Base-by-base conservation (phyloP, 1,284 basidiomycete genomes). In the Cystobasidium pallidum region DNA sequence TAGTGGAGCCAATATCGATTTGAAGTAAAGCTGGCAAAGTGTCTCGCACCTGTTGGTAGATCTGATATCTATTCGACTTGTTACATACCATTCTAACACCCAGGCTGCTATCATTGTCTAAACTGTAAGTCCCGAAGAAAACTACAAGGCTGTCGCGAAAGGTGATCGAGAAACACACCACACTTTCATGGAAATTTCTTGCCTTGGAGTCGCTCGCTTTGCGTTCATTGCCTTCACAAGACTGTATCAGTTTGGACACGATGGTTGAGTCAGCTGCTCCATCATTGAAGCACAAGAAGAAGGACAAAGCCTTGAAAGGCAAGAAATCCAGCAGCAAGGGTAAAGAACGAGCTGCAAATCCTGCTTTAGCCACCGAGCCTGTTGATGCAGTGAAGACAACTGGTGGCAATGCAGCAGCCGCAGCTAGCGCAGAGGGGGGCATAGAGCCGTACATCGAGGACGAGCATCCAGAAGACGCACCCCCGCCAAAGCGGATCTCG, bases 381-480 rank as follows among this genome's bases (percentile, higher is more conserved):
- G 59, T 21, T 7, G 32, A 28, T 32, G 68, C 54, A 17, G 67
- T 26, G 49, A 51, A 51, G 15, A 51, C 24, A 6, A 34, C 13
- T 57, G 28, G 17, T 26, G 43, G 26, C 7, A 51, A 43, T 26
- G 28, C 28, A 59, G 47, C 59, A 52, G 68, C 52, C 32, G 49
- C 47, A 58, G 59, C 51, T 43, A 61, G 39, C 39, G 68, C 61
- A 30, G 68, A 71, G 32, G 68, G 51, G 2, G 36, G 28, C 49
- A n/a, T 55, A 28, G 68, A 71, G 49, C 68, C 68, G 45, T 71
- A 71, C 49, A 71, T 71, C 24, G 68, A 71, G 13, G 68, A 71
- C 19, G 68, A 71, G 32, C 68, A 71, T 57, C 54, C 68, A 43
- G 61, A 71, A 55, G 66, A 68, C 24, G 64, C 49, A 3, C 52